Percentiles rank a stretch among this genome's conserved stretches.
Conservation (phyloP, 1,284 basidiomycete genomes). For the Sutorius eximius region DNA sequence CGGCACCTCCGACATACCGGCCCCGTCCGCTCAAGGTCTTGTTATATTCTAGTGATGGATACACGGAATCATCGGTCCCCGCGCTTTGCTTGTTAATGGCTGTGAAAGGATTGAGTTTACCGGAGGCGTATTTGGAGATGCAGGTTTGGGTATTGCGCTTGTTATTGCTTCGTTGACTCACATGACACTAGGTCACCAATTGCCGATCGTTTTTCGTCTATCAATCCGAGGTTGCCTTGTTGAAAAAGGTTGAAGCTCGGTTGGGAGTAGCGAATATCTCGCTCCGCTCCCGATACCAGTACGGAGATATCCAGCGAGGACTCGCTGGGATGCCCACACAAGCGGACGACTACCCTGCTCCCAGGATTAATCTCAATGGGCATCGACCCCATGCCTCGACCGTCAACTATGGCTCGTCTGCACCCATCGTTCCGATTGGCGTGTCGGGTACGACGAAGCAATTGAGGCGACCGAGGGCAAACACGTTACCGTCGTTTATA, state of each 20-base stretch:
- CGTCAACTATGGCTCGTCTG: slow-evolving; percentile 21
- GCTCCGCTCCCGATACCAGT: slow-evolving; percentile 27
- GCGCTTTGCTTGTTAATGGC: slow-evolving; percentile 91
- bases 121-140: slow-evolving; percentile 88
- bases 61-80: slow-evolving; percentile 89
- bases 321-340: slow-evolving; percentile 6
- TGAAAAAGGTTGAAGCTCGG: slow-evolving; percentile 72
- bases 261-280: slow-evolving; percentile 34
- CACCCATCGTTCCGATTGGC: slow-evolving; percentile 8
- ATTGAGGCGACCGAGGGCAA: slow-evolving; percentile 61
- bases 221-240: slow-evolving; percentile 73
- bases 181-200: slow-evolving; percentile 52
- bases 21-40: slow-evolving; percentile 69
- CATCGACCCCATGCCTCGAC: slow-evolving; percentile 26
- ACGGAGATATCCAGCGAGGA: slow-evolving; percentile 27
- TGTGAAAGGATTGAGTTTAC: slow-evolving; percentile 63
- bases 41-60: slow-evolving; percentile 77
- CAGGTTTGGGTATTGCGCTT: slow-evolving; percentile 40
- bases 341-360: slow-evolving; percentile 22
- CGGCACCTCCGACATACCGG: slow-evolving; percentile 18
- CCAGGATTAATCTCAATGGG: slow-evolving; percentile 22
- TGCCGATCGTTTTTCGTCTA: slow-evolving; percentile 90
- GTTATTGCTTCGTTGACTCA: neutral
- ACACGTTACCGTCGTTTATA: slow-evolving; percentile 63
- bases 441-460: slow-evolving; percentile 12